Conservation (phyloP, 305 asterid genomes). For the Plantago coronopus region DNA sequence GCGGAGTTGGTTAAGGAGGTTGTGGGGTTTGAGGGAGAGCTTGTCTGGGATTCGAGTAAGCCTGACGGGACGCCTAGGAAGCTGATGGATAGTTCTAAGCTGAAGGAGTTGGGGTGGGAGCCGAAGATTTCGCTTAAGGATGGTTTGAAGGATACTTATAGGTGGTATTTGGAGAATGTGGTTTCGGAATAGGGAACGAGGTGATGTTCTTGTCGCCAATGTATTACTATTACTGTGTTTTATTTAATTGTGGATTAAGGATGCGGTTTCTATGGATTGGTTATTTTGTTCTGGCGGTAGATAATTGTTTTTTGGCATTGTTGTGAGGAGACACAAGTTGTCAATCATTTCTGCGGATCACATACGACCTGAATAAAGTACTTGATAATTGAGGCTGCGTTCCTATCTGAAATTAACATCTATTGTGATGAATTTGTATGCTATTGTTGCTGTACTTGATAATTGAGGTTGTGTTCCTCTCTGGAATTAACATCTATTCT, state of each 20-base stretch:
- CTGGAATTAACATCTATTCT: too few species aligned
- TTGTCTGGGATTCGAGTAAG: conserved; percentile 78
- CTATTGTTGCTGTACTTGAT: too few species aligned
- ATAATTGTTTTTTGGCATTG: too few species aligned
- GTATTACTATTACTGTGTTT: background rate
- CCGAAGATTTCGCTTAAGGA: conserved; percentile 73
- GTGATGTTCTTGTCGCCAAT: conserved; percentile 18
- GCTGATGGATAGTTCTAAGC: conserved; percentile 88
- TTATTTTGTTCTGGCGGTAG: too few species aligned
- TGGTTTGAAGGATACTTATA: conserved; percentile 73
- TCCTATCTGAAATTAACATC: too few species aligned
- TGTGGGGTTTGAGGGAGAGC: conserved; percentile 77
- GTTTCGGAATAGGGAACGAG: conserved; percentile 28
- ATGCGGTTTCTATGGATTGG: too few species aligned
- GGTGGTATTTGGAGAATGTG: conserved; percentile 81
- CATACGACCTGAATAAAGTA: too few species aligned
- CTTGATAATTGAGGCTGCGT: too few species aligned
- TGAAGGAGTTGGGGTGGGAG: conserved; percentile 73
- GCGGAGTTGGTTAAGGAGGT: conserved; percentile 85
- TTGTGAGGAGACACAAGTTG: too few species aligned
- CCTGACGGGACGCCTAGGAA: conserved; percentile 96
- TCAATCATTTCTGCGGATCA: too few species aligned
- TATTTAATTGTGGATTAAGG: background rate
- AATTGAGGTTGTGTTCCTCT: too few species aligned
- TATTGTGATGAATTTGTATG: too few species aligned